Conservation (phyloP, 257 asterid genomes). For the Jasminum sambac region DNA sequence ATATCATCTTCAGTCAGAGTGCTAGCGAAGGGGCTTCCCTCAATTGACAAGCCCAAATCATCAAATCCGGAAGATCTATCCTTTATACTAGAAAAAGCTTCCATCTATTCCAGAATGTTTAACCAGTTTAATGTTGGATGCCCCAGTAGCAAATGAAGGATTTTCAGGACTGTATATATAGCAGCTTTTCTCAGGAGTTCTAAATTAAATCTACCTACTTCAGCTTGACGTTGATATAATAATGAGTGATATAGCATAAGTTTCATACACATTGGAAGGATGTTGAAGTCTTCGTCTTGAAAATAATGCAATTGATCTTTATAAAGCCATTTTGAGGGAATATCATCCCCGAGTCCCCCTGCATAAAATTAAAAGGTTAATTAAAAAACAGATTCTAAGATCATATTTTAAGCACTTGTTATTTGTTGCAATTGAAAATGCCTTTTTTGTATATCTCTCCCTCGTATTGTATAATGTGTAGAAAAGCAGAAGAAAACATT, state of each 20-base stretch:
- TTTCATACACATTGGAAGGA: conserved; percentile 43
- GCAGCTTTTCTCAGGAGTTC: conserved; percentile 44
- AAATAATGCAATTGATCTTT: conserved; percentile 46
- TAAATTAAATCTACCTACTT: conserved; percentile 55
- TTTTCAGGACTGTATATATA: conserved; percentile 32
- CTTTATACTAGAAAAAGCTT: conserved; percentile 30
- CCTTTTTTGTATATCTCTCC: no score
- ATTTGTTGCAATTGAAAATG: no score
- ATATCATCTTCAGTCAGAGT: conserved; percentile 84
- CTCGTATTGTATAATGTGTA: no score
- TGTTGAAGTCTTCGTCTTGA: conserved; percentile 41
- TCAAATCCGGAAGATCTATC: conserved; percentile 39
- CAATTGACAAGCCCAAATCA: conserved; percentile 59
- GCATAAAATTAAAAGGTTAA: conserved; percentile 28
- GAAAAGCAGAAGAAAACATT: no score
- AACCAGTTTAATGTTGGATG: conserved; percentile 38
- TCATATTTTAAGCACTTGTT: no score
- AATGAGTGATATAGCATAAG: conserved; percentile 64
- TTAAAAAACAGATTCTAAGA: conserved; percentile 15
- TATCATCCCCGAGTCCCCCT: conserved; percentile 54
- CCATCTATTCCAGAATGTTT: conserved; percentile 39
- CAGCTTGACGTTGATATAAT: conserved; percentile 61
- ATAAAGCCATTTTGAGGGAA: conserved; percentile 43
- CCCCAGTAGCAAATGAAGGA: conserved; percentile 33
- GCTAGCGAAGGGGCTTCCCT: conserved; percentile 48